phyloP scores from a whole-genome alignment of 2,329 filamentous ascomycete species.

The Ophiosphaerella herpotricha region DNA sequence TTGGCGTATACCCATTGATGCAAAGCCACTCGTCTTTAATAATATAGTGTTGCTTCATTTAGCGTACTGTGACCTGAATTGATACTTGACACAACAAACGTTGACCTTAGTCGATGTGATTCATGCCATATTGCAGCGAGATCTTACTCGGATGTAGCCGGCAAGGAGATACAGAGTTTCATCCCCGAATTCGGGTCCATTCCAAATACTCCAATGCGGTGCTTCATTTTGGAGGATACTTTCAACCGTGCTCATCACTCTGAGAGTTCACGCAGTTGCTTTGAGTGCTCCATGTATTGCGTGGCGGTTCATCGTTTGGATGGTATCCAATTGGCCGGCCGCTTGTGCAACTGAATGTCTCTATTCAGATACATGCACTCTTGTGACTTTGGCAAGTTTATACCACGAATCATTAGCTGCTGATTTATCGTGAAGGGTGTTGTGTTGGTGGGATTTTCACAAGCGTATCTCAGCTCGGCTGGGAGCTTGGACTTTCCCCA shows the following conservation, averaged over 20 bases:
- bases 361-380: neutral
- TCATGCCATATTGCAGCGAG: too few relatives aligned
- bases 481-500: conserved; percentile 11
- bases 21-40: too few relatives aligned
- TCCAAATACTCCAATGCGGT: conserved; percentile 16
- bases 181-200: conserved; percentile 21
- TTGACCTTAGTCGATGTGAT: too few relatives aligned
- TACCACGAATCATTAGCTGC: neutral
- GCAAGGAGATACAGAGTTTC: conserved; percentile 19
- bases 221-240: conserved; percentile 33
- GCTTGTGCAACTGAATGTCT: neutral
- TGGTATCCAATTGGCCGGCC: neutral
- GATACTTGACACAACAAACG: too few relatives aligned
- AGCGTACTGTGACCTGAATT: too few relatives aligned
- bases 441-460: conserved; percentile 12
- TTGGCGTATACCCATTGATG: too few relatives aligned
- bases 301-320: neutral
- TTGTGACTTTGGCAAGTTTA: neutral
- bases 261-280: conserved; percentile 34
- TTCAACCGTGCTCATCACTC: conserved; percentile 36
- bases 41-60: too few relatives aligned
- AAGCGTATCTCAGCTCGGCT: conserved; percentile 26
- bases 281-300: conserved; percentile 29
- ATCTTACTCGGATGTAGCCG: conserved; percentile 12
- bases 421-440: neutral